Base-by-base conservation (phyloP, 306 rosid genomes). In the Lotus japonicus region DNA sequence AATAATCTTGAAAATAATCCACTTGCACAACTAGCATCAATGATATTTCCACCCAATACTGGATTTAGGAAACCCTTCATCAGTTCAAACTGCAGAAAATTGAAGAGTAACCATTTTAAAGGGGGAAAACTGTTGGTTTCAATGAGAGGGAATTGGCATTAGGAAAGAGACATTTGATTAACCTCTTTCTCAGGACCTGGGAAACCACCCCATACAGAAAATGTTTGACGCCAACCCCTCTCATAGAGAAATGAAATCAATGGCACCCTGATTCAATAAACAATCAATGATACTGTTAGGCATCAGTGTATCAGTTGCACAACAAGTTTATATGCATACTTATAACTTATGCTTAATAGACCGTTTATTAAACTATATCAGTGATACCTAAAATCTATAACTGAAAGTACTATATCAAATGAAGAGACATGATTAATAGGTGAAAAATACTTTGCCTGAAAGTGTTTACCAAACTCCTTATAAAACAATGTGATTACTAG, bases 141-240 rank as follows among this genome's bases (percentile, higher is more conserved):
- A 52, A 35, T 43, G 38, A 61, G 39, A 59, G 45, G 48, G 48
- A 6, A 56, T 33, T 36, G 53, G 36, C 52, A 36, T 57, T 5
- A 64, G 56, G 68, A 77, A 68, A 35, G 53, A 13, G 14, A 2
- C 11, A 31, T 73, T 52, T 59, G 31, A 45, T 38, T 88, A 71
- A 89, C 98, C 98, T 90, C 98, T 84, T 85, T 82, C 77, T 88
- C 96, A 38, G 91, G 94, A 74, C 98, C 98, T 49, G 98, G 98
- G 68, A 84, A 88, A 79, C 97, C 97, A 64, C 88, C 87, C 83
- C 16, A 52, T 45, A 75, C 48, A 6, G 94, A 76, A 64, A 94
- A 94, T 71, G 82, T 54, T 82, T 90, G 94, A 66, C 98, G 97
- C 98, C 97, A 94, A 71, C 98, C 97, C 77, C 98, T 90, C 83